Evolutionary conservation across 805 yeast species (phyloP), one percentile per base, ranked within the genome.

Genomic region (Diddensiella caesifluorescens): DNA sequence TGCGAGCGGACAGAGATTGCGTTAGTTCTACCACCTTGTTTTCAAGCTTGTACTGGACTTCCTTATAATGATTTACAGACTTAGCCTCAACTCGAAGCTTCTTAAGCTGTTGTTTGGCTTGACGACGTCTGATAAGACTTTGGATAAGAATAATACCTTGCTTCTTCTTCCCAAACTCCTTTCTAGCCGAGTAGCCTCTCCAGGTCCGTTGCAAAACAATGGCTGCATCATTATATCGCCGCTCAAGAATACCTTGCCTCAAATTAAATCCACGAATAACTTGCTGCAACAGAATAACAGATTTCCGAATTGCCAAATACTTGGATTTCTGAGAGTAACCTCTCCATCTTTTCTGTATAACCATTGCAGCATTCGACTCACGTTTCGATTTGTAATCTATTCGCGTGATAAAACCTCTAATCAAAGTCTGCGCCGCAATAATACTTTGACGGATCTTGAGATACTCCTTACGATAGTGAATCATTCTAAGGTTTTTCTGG

Each of bases 11-110:
- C 47, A 90, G 70, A 9, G 82, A 75, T 57, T 90, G 94, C 3
- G 97, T 90, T 53, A 92, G 75, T 63, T 89, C 95, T 51, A 92
- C 88, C n/a, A 94, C 97, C 71, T 94, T 92, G 65, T 92, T 92
- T 64, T 92, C 99, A 56, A 94, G 74, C 61, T 83, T 79, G 66
- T 87, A 92, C 55, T 95, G 88, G 29, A 86, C 95, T 61, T 90
- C 95, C 63, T 86, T 79, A 68, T 86, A 74, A 59, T 83, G 94
- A 60, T 82, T 81, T 34, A 87, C 95, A 12, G 95, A 86, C 60
- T 86, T 86, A 22, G 97, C 95, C 50, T 92, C 97, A n/a, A 73
- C 73, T 60, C 78, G 84, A 61, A 87, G 69, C 44, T 70, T 64
- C 49, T 68, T 65, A 53, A 85, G 75, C 59, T 83, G 81, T 39